phyloP scores from a whole-genome alignment of 129 eudicot genomes.

The Ambrosia trifida region DNA sequence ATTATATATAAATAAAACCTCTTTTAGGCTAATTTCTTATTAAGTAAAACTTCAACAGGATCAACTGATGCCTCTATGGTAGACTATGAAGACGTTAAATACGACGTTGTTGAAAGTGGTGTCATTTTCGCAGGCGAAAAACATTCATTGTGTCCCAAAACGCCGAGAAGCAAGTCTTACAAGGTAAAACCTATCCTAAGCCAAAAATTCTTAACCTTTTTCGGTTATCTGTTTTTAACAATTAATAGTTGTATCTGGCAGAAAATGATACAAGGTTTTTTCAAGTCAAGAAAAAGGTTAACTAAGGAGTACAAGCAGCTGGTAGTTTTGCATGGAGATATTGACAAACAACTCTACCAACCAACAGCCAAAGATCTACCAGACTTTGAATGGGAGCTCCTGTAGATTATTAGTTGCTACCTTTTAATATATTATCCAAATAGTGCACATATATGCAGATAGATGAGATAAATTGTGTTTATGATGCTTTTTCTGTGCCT shows the following conservation, averaged over 20 bases:
- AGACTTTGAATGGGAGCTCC: constrained; percentile 62
- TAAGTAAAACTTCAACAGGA: constrained; percentile 35
- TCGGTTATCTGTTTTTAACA: background rate
- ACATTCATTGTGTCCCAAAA: constrained; percentile 14
- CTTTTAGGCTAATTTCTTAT: constrained; percentile 10
- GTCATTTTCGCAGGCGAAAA: constrained; percentile 26
- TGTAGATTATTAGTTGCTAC: constrained; percentile 27
- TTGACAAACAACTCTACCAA: constrained; percentile 37
- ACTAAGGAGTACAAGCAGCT: constrained; percentile 63
- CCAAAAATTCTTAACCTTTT: background rate
- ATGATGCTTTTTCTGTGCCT: constrained; percentile 13
- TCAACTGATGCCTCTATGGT: constrained; percentile 16
- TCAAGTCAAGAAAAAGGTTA: constrained; percentile 51
- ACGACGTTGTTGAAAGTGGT: constrained; percentile 45
- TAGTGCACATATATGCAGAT: constrained; percentile 26
- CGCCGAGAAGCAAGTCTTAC: constrained; percentile 53
- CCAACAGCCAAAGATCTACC: constrained; percentile 20
- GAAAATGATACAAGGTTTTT: constrained; percentile 58
- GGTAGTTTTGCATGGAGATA: constrained; percentile 49
- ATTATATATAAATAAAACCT: background rate
- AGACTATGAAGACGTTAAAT: constrained; percentile 31
- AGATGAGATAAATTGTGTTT: constrained; percentile 28
- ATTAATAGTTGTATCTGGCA: constrained; percentile 23
- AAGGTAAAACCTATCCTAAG: constrained; percentile 44
- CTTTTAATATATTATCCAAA: background rate